Evolutionary conservation across 2,329 filamentous ascomycete species (phyloP), one percentile per base, ranked within the genome.

Genomic region (Calonectria pseudoturangicola): DNA sequence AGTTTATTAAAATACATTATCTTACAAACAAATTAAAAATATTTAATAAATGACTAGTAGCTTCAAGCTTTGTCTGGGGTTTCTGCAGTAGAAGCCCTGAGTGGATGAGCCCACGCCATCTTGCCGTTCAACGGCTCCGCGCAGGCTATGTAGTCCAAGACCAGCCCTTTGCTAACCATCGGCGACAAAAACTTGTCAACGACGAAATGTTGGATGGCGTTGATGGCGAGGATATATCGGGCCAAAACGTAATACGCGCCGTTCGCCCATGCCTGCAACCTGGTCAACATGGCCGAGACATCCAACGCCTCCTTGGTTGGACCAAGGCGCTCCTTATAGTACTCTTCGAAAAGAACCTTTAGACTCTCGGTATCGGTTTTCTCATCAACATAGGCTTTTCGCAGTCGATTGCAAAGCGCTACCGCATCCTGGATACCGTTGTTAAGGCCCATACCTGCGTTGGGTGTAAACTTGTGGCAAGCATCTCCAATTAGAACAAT

Each of bases 381-480:
- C 13, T 60, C 25, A 7, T 25, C 54, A 5, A 27, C 12, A 5
- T 6, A 43, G 15, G 54, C 54, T 5, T 60, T 60, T 1, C n/a
- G 21, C 33, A 67, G 27, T 15, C 41, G 12, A n/a, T 68, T 72
- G 66, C 54, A 48, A 2, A 72, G 48, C 9, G 51, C 39, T 1
- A 72, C 70, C 2, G 64, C 41, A 30, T 72, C 70, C 48, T 68
- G 65, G 47, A 72, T 62, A 13, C 67, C 68, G 5, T 70, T 70
- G 68, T 84, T 83, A 27, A 81, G 76, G 0, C 83, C 83, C 4
- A 80, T 74, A 0, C 81, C 82, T 1, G 81, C 71, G 47, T 82
- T 82, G 0, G 83, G 81, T 0, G 82, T 83, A 64, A 83, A 81
- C 66, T 84, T 84, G 71, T 84, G 82, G 30, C 73, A 79, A 1